phyloP scores from a whole-genome alignment of 495 filamentous ascomycete genomes.

The Xylaria acuta region DNA sequence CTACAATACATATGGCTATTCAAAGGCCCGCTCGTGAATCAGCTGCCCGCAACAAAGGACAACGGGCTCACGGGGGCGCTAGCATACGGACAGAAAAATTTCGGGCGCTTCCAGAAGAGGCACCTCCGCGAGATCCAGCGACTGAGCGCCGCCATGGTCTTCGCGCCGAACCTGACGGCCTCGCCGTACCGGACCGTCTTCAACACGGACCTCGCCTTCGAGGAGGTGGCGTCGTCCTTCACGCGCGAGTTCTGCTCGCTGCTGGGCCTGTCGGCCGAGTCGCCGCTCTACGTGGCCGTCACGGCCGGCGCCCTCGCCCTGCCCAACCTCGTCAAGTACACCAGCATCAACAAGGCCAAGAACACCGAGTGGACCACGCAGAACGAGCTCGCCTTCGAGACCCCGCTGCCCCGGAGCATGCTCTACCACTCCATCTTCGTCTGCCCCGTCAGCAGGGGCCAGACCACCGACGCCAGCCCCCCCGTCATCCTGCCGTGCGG shows the following conservation, averaged over 20 bases:
- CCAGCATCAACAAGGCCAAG: conserved; percentile 81
- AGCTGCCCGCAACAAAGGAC: conserved; percentile 49
- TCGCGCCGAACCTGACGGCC: conserved; percentile 65
- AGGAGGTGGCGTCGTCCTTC: conserved; percentile 81
- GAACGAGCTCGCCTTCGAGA: conserved; percentile 91
- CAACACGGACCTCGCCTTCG: conserved; percentile 73
- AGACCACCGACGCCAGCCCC: conserved; percentile 90
- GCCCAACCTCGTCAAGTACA: conserved; percentile 81
- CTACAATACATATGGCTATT: conserved; percentile 89
- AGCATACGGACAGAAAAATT: conserved; percentile 71
- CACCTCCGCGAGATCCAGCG: conserved; percentile 78
- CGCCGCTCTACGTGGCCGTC: conserved; percentile 86
- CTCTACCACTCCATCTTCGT: conserved; percentile 97
- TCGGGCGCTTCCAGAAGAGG: conserved; percentile 62
- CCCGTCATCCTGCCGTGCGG: conserved; percentile 99
- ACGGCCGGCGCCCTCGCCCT: conserved; percentile 92
- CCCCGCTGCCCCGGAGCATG: conserved; percentile 83
- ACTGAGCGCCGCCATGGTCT: conserved; percentile 79
- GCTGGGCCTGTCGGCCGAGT: conserved; percentile 83
- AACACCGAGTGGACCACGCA: conserved; percentile 93
- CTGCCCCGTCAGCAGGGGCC: conserved; percentile 94
- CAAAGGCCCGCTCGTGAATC: conserved; percentile 53
- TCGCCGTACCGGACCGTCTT: conserved; percentile 83
- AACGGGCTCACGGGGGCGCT: conserved; percentile 63
- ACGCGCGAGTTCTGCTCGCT: conserved; percentile 95